Evolutionary conservation across 768 basidiomycete genomes (phyloP), one percentile per base, ranked within the genome.

Genomic region (Collybiopsis luxurians): DNA sequence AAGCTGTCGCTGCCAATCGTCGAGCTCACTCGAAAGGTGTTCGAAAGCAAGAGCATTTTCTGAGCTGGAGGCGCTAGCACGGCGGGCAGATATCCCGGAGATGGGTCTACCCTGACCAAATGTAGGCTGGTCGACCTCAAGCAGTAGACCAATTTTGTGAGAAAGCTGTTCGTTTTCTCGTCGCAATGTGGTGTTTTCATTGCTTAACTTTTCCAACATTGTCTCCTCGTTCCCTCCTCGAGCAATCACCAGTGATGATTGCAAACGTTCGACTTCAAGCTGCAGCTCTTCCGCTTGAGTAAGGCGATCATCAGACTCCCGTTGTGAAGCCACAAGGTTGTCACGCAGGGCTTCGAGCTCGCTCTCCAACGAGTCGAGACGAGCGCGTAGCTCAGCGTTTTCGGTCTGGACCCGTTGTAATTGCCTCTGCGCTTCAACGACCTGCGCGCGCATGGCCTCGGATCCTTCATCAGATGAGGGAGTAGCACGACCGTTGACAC

Each of bases 101-200:
- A 86, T 72, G 24, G 86, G 87, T 57, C 81, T 71, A 19, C 79
- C 80, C 47, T 77, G 76, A 28, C 84, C 84, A 64, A 87, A 92
- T 2, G 81, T 75, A 21, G 89, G 83, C 62, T 90, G 89, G 64
- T 93, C 91, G 43, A 90, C 92, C 64, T 94, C 92, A 53, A 96
- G 81, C 15, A 96, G 78, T 46, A 95, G 79, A 56, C 86, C 89
- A 63, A 96, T 93, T 79, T 93, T 94, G 69, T 92, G 91, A n/a
- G 88, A 87, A 43, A 95, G 81, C 63, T 93, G 86, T 66, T 91
- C 89, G 69, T 95, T 95, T 71, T 95, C 92, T 56, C 84, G 83
- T 69, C 88, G 86, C 57, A 95, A 83, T 30, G 75, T 79, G 17
- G 82, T 79, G 69, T 94, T 95, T 68, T 96, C 92, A 68, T 78